Conservation (phyloP, 257 asterid species). For the Capsicum chinense region DNA sequence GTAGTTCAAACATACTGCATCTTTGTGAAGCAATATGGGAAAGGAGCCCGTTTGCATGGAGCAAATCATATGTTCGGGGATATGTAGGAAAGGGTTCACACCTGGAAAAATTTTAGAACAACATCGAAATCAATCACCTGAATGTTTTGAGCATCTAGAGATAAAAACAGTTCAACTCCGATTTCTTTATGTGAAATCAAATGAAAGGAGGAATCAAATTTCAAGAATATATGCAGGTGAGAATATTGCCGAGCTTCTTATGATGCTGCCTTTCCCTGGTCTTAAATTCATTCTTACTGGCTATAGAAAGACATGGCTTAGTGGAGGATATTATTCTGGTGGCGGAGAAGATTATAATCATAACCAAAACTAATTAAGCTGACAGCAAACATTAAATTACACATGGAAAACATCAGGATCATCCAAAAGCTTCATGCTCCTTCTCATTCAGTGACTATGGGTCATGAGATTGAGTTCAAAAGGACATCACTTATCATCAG, state of each 20-base stretch:
- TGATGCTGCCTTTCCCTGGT: background rate
- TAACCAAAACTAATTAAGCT: background rate
- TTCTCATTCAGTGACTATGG: background rate
- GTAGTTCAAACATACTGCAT: conserved; percentile 63
- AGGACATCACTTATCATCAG: background rate
- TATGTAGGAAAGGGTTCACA: conserved; percentile 96
- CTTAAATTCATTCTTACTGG: background rate
- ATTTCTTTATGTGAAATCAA: background rate
- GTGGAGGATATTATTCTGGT: conserved; percentile 17
- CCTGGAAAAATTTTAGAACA: conserved; percentile 50
- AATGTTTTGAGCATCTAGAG: background rate
- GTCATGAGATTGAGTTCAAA: background rate
- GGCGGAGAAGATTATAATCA: background rate
- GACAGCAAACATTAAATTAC: background rate
- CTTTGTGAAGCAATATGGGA: conserved; percentile 58
- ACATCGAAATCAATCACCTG: conserved; percentile 22
- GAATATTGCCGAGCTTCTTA: background rate
- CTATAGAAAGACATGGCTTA: background rate
- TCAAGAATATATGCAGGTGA: conserved; percentile 25
- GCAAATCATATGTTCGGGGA: conserved; percentile 95
- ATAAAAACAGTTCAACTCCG: conserved; percentile 1
- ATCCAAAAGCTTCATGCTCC: background rate
- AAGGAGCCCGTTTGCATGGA: conserved; percentile 77
- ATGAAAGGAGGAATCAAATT: background rate
- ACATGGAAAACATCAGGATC: background rate